Conservation (phyloP, 768 basidiomycete species). For the Leccinum olivaceopallidum region DNA sequence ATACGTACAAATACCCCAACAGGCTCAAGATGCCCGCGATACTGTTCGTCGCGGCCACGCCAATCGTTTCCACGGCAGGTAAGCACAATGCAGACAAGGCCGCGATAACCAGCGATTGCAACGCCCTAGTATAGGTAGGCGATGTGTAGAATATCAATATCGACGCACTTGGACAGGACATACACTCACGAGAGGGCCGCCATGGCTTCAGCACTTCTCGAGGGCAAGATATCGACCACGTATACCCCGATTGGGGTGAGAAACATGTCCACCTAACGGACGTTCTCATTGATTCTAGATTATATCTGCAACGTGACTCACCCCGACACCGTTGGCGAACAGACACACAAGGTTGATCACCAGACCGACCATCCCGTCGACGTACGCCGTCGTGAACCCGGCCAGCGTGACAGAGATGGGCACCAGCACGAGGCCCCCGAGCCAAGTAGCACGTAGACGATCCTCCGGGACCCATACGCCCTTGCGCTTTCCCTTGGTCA, state of each 20-base stretch:
- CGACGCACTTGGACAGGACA: background rate
- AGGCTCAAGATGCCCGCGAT: constrained; percentile 46
- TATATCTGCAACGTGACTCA: constrained; percentile 29
- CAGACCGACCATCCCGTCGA: constrained; percentile 52
- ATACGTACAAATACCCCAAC: constrained; percentile 53
- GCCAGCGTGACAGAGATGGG: constrained; percentile 52
- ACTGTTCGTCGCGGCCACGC: constrained; percentile 50
- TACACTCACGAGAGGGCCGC: constrained; percentile 53
- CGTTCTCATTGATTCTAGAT: background rate
- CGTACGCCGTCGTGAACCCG: constrained; percentile 51
- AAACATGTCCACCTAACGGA: constrained; percentile 52
- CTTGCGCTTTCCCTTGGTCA: constrained; percentile 47
- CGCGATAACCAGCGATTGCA: constrained; percentile 24
- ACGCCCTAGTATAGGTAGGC: constrained; percentile 9
- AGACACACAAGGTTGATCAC: constrained; percentile 52
- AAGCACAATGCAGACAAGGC: constrained; percentile 17
- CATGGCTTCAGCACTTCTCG: constrained; percentile 62
- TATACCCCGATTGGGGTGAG: constrained; percentile 59
- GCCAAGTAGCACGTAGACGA: constrained; percentile 53
- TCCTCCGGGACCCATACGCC: constrained; percentile 71
- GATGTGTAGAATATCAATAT: background rate
- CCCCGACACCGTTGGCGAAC: constrained; percentile 66
- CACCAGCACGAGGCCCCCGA: constrained; percentile 48
- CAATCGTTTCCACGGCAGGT: constrained; percentile 51
- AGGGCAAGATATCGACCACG: constrained; percentile 58